Percentiles rank a stretch among this genome's conserved stretches.
Conservation (phyloP, 352 stramenopile genomes). For the Phytophthora sojae region DNA sequence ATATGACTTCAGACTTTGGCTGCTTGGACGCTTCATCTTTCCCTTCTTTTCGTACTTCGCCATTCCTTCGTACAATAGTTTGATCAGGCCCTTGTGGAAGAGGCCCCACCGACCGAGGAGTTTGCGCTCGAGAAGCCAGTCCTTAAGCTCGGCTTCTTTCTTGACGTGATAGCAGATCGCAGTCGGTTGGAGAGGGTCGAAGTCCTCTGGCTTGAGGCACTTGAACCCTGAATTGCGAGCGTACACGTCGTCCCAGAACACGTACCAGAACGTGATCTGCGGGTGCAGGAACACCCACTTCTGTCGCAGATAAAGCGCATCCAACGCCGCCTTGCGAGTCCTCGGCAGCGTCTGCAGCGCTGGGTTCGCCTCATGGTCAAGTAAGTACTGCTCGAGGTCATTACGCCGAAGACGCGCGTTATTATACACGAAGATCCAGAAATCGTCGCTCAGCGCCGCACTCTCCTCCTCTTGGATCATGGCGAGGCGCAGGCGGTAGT, state of each 20-base stretch:
- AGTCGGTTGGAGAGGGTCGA: conserved; percentile 21
- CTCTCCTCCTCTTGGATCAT: not conserved
- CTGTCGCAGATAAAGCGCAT: conserved; percentile 4
- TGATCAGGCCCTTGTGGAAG: no score
- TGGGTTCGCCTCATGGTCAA: not conserved
- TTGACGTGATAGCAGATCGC: conserved; percentile 35
- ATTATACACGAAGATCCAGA: conserved; percentile 52
- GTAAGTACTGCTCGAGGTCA: conserved; percentile 25
- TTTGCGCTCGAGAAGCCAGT: no score
- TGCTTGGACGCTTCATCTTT: no score
- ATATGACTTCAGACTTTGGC: no score
- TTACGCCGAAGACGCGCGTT: conserved; percentile 20
- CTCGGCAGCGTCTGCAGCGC: not conserved
- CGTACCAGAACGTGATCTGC: conserved; percentile 39
- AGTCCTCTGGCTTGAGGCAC: conserved; percentile 10
- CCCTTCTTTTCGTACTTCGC: no score
- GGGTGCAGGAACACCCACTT: conserved; percentile 32
- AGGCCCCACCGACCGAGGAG: no score
- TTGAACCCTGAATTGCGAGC: conserved; percentile 36
- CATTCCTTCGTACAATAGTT: no score
- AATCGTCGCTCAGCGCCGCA: conserved; percentile 33
- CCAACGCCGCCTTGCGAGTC: not conserved
- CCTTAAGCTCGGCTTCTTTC: no score
- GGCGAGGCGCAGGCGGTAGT: not conserved
- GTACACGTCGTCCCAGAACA: conserved; percentile 53